Evolutionary conservation across 192 early-diverging fungal species (phyloP).

Genomic region (Coemansia sp.): DNA sequence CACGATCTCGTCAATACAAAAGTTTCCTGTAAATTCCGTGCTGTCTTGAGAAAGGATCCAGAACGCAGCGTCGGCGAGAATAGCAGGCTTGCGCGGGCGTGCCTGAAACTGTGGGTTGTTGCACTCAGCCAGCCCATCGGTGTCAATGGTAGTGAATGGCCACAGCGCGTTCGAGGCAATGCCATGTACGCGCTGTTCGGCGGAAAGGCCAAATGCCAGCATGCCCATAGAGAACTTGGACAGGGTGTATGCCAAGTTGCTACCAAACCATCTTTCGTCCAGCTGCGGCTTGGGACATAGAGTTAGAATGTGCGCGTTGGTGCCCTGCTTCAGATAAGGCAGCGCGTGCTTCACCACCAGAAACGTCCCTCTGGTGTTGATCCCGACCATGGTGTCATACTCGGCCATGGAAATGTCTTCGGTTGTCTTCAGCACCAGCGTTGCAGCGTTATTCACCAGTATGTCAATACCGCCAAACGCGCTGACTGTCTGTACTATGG

Average conservation of each 20-base stretch:
- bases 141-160: slow-evolving; percentile 72
- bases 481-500: slow-evolving; percentile 57
- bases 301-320: slow-evolving; percentile 73
- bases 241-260: slow-evolving; percentile 61
- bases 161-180: slow-evolving; percentile 71
- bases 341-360: slow-evolving; percentile 66
- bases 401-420: slow-evolving; percentile 50
- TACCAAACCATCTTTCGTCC: slow-evolving; percentile 61
- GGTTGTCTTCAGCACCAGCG: slow-evolving; percentile 65
- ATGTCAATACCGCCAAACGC: slow-evolving; percentile 79
- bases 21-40: slow-evolving; percentile 60
- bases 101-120: slow-evolving; percentile 32
- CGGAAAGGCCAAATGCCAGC: slow-evolving; percentile 68
- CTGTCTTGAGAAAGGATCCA: slow-evolving; percentile 60
- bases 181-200: slow-evolving; percentile 61
- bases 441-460: slow-evolving; percentile 70
- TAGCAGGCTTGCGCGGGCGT: slow-evolving; percentile 53
- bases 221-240: slow-evolving; percentile 69
- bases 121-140: slow-evolving; percentile 59
- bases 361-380: slow-evolving; percentile 74
- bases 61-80: slow-evolving; percentile 75
- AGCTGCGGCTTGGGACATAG: slow-evolving; percentile 67
- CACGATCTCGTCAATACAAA: slow-evolving; percentile 71
- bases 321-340: slow-evolving; percentile 63
- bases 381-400: slow-evolving; percentile 64